A percentile compares a stretch with the other conserved stretches of the same genome.
Conservation (phyloP, 2,329 filamentous ascomycete species). For the Parasarocladium wereldwijsianum region DNA sequence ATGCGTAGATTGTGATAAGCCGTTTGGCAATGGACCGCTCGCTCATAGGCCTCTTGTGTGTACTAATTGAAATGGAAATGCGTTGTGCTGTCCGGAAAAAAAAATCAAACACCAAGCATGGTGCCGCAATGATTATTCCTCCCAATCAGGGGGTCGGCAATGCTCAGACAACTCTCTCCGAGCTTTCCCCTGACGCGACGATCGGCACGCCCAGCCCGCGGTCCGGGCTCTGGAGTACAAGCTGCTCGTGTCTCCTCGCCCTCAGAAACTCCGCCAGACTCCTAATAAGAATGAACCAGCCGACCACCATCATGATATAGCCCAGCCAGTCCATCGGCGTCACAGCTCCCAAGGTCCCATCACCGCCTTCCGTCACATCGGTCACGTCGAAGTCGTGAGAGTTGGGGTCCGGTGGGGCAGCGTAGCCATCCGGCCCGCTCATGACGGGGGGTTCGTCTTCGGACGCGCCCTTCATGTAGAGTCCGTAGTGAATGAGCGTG, state of each 20-base stretch:
- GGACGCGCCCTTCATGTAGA: slow-evolving; percentile 68
- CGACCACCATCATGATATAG: slow-evolving; percentile 89
- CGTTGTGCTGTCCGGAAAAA: no score
- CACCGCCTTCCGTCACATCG: slow-evolving; percentile 37
- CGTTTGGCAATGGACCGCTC: no score
- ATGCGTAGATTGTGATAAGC: no score
- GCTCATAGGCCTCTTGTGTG: no score
- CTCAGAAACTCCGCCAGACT: slow-evolving; percentile 83
- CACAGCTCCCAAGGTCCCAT: slow-evolving; percentile 41
- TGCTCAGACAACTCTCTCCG: slow-evolving; percentile 58
- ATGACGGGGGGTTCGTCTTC: slow-evolving; percentile 27
- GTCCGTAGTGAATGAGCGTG: slow-evolving; percentile 90
- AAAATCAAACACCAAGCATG: no score
- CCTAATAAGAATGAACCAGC: slow-evolving; percentile 94
- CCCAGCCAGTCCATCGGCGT: slow-evolving; percentile 75
- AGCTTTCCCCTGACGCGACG: slow-evolving; percentile 70
- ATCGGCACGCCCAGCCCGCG: slow-evolving; percentile 72
- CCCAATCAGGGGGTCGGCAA: neutral
- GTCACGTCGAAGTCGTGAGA: slow-evolving; percentile 74
- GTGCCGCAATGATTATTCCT: no score
- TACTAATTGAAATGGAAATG: no score
- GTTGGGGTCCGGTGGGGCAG: slow-evolving; percentile 73
- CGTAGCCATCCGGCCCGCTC: slow-evolving; percentile 41
- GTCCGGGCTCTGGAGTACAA: slow-evolving; percentile 86
- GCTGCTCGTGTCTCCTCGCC: slow-evolving; percentile 78